phyloP scores from a whole-genome alignment of 2,329 filamentous ascomycete species.

The Aciculosporium take region DNA sequence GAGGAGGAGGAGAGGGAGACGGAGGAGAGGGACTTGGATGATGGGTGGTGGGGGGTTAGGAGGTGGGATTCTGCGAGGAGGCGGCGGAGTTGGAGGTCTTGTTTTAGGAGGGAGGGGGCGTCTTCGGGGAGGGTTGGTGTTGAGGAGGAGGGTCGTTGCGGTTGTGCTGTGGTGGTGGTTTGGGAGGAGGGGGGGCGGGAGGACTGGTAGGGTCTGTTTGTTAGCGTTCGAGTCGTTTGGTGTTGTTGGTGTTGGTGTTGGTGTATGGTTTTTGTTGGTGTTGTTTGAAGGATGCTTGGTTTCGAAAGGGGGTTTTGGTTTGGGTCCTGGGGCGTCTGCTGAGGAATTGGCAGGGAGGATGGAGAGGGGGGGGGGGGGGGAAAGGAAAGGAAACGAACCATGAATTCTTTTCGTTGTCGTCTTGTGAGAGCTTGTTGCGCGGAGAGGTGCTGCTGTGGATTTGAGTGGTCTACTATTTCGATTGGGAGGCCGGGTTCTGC shows the following conservation, averaged over 20 bases:
- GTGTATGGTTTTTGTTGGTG: background rate
- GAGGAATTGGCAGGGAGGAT: background rate
- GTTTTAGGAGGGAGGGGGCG: constrained; percentile 59
- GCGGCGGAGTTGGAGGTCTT: constrained; percentile 83
- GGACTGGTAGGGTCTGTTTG: constrained; percentile 19
- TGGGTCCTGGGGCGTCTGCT: too few relatives aligned
- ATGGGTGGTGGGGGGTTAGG: constrained; percentile 37
- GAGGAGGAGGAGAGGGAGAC: constrained; percentile 33
- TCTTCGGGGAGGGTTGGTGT: constrained; percentile 35
- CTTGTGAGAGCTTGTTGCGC: constrained; percentile 39
- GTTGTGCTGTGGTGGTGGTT: constrained; percentile 3
- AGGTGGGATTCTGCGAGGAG: constrained; percentile 87
- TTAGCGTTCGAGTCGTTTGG: background rate
- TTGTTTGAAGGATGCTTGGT: too few relatives aligned
- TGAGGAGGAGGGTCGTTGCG: constrained; percentile 14
- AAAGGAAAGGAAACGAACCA: constrained; percentile 32
- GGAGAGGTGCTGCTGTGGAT: constrained; percentile 21
- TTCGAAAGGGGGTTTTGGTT: too few relatives aligned
- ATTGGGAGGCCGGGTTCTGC: too few relatives aligned
- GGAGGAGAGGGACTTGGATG: constrained; percentile 29
- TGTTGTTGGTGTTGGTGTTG: background rate
- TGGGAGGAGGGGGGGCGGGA: constrained; percentile 32
- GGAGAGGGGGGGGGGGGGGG: background rate
- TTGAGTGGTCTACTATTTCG: constrained; percentile 49
- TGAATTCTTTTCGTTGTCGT: constrained; percentile 63